Conservation (phyloP, 2,329 filamentous ascomycete species). For the Rutstroemia sp. region DNA sequence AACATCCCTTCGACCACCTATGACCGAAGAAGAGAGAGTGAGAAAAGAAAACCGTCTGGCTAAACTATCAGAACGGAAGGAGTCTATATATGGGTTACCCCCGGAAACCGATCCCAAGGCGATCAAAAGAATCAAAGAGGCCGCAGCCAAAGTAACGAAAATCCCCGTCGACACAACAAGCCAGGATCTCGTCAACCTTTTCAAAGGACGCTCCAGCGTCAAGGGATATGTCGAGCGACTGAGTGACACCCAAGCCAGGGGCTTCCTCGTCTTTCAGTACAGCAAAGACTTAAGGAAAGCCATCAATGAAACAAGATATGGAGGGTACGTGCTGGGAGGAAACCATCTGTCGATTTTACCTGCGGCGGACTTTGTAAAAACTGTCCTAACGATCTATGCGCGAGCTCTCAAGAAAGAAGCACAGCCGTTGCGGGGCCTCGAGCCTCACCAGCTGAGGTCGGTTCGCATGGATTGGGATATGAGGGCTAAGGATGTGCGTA, state of each 20-base stretch:
- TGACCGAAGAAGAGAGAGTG: neutral
- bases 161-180: neutral
- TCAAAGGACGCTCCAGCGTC: neutral
- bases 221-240: neutral
- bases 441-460: neutral
- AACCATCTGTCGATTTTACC: no score
- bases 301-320: neutral
- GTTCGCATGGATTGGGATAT: no score
- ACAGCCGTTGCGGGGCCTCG: neutral
- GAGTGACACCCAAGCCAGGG: accelerated
- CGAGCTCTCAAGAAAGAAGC: neutral
- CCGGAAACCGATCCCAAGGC: neutral
- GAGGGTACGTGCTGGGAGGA: no score
- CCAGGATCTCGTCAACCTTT: neutral
- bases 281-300: neutral
- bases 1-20: neutral
- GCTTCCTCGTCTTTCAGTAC: no score
- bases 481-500: no score
- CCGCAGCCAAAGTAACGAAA: neutral
- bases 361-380: no score
- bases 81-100: conserved; percentile 4
- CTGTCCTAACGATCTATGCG: no score
- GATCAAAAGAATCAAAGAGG: neutral
- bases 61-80: neutral
- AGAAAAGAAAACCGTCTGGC: neutral